Evolutionary conservation across 108 stramenopile genomes (phyloP), one percentile per base, ranked within the genome.

Genomic region (Cyclotella sp.): DNA sequence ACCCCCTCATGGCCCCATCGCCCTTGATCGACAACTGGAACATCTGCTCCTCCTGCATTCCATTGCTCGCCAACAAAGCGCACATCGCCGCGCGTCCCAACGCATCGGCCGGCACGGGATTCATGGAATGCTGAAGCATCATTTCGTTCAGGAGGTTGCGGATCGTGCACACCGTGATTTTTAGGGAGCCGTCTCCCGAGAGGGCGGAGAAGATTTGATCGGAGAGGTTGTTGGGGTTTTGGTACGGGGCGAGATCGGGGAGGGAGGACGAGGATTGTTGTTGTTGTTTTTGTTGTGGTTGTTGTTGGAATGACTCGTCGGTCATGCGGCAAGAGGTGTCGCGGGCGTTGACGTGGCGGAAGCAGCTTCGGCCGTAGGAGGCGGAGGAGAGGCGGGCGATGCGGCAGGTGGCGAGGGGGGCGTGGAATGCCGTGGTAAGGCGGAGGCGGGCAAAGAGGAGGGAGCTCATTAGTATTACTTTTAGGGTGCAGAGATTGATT

Each of bases 191-290:
- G 73, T 86, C 81, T 43, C 63, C 68, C 18, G 95, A 93, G 12
- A 96, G 88, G 45, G 88, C 89, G 19, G 92, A 90, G 63, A 93
- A 89, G 12, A 96, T 86, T 79, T 96, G 95, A 83, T 96, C 95
- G 28, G 81, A 46, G 19, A 68, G 52, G 72, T 96, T 96, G 77
- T 88, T 88, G 39, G 80, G 73, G 72, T 96, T 96, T 65, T 65
- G 44, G 45, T 26, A 34, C 15, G 13, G 64, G 64, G 24, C 0
- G 43, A 26, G 64, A 27, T 10, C 29, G 19, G 64, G 26, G 43
- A 14, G 57, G 57, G 49, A 19, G 5, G 49, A 51, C 18, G 19
- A 51, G 49, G 34, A 34, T 34, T 34, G 34, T 34, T 2, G 34
- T 5, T 34, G 34, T 34, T 34, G 34, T 34, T 51, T n/a, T n/a